These are phyloP conservation scores for Cladophialophora chaetospira DNA, from an alignment of 2,329 filamentous ascomycete species.

Conservation along the genomic window DNA sequence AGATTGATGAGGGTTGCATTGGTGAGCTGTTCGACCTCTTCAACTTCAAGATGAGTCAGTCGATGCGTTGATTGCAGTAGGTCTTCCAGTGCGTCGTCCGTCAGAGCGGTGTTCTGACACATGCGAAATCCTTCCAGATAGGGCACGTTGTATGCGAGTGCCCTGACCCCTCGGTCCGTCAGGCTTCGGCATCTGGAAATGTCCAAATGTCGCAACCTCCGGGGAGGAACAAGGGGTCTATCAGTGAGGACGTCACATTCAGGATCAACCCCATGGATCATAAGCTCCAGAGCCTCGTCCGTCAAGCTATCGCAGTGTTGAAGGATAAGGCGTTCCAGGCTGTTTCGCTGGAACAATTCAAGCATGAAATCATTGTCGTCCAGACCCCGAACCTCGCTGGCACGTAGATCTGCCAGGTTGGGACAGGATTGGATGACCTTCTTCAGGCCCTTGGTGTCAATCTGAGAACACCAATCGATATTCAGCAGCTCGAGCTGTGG, in stretches of 20 bases:
- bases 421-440: conserved; percentile 72
- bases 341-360: conserved; percentile 77
- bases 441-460: conserved; percentile 75
- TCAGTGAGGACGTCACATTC: conserved; percentile 80
- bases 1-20: conserved; percentile 75
- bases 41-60: conserved; percentile 84
- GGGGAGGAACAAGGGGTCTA: conserved; percentile 71
- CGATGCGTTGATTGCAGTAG: conserved; percentile 74
- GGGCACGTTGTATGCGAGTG: conserved; percentile 73
- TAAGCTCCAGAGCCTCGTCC: conserved; percentile 70
- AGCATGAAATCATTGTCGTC: conserved; percentile 71
- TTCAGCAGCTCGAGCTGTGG: conserved; percentile 81
- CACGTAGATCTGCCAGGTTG: conserved; percentile 75
- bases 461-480: conserved; percentile 87
- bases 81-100: conserved; percentile 70
- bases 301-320: conserved; percentile 77
- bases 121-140: conserved; percentile 80
- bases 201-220: conserved; percentile 81
- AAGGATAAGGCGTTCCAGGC: conserved; percentile 77
- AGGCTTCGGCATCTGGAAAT: conserved; percentile 75
- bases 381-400: conserved; percentile 79
- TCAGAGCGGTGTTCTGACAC: conserved; percentile 73
- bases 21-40: conserved; percentile 77
- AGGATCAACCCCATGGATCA: conserved; percentile 75
- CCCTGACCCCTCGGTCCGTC: conserved; percentile 70